These are phyloP conservation scores for Schrenkiella parvula DNA, from an alignment of 345 rosid species.

Conservation along the genomic window DNA sequence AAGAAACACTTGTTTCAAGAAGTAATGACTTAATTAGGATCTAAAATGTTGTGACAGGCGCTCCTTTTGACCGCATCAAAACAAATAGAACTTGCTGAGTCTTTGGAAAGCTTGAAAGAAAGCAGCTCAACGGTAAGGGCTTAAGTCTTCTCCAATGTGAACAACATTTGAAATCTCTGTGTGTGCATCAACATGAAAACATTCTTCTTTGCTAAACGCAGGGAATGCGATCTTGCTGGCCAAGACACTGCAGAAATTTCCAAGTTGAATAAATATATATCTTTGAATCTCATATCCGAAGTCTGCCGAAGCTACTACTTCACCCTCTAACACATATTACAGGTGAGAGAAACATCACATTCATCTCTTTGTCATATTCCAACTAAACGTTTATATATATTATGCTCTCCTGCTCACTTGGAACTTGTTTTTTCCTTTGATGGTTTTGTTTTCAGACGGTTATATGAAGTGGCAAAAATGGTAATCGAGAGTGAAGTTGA, in stretches of 20 bases:
- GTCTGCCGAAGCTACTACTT: conserved; percentile 14
- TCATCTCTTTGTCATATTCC: neutral
- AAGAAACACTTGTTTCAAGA: neutral
- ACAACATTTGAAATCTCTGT: neutral
- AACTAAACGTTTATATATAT: neutral
- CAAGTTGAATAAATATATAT: conserved; percentile 30
- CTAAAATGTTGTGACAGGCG: conserved; percentile 44
- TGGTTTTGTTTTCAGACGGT: conserved; percentile 12
- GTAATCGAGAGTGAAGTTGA: neutral
- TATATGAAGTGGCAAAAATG: neutral
- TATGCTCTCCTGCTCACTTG: neutral
- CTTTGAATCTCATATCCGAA: conserved; percentile 4
- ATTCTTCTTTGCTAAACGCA: conserved; percentile 26
- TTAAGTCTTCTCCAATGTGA: neutral
- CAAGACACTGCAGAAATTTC: conserved; percentile 45
- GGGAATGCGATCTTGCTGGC: conserved; percentile 72
- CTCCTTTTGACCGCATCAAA: conserved; percentile 83
- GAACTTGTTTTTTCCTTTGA: neutral
- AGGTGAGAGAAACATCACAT: conserved; percentile 14
- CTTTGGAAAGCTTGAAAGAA: conserved; percentile 65
- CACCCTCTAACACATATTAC: conserved; percentile 13
- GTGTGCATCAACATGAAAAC: neutral
- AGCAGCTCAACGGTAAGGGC: conserved; percentile 50
- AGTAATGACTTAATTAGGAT: neutral
- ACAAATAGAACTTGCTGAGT: conserved; percentile 86